Conservation (phyloP, 805 yeast species). For the Wickerhamomyces pijperi region DNA sequence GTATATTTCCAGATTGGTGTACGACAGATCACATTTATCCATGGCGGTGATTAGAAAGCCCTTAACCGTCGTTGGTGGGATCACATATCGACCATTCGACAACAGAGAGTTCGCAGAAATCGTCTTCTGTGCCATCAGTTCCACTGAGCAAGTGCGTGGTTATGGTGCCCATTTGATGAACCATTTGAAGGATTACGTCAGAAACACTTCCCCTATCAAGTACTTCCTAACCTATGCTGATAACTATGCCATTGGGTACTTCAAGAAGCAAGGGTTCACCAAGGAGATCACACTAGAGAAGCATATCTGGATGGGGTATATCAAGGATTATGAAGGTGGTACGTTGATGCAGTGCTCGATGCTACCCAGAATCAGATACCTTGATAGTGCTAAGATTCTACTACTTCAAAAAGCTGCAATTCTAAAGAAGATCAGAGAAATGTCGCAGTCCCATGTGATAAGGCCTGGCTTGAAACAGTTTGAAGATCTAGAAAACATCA, state of each 20-base stretch:
- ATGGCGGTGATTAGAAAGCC: slow-evolving; percentile 95
- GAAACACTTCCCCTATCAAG: slow-evolving; percentile 74
- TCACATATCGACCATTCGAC: slow-evolving; percentile 90
- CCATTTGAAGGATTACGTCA: slow-evolving; percentile 90
- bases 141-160: slow-evolving; percentile 96
- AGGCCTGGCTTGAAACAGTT: slow-evolving; percentile 75
- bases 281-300: slow-evolving; percentile 85
- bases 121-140: slow-evolving; percentile 95
- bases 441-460: slow-evolving; percentile 70
- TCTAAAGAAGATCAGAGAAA: slow-evolving; percentile 66
- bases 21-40: slow-evolving; percentile 87
- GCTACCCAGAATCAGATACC: slow-evolving; percentile 79
- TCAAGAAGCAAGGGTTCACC: slow-evolving; percentile 96
- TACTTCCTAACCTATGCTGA: slow-evolving; percentile 94
- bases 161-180: slow-evolving; percentile 99
- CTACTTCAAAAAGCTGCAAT: slow-evolving; percentile 88
- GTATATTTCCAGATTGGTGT: slow-evolving; percentile 87
- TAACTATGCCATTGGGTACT: slow-evolving; percentile 97
- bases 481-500: slow-evolving; percentile 32
- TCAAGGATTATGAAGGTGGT: slow-evolving; percentile 98
- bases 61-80: slow-evolving; percentile 93
- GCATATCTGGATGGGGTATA: slow-evolving; percentile 94
- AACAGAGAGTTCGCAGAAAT: slow-evolving; percentile 90
- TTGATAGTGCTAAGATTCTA: slow-evolving; percentile 80
- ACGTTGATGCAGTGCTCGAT: slow-evolving; percentile 95